Evolutionary conservation across 257 asterid species (phyloP), one percentile per base, ranked within the genome.

Genomic region (Cynanchum wilfordii): DNA sequence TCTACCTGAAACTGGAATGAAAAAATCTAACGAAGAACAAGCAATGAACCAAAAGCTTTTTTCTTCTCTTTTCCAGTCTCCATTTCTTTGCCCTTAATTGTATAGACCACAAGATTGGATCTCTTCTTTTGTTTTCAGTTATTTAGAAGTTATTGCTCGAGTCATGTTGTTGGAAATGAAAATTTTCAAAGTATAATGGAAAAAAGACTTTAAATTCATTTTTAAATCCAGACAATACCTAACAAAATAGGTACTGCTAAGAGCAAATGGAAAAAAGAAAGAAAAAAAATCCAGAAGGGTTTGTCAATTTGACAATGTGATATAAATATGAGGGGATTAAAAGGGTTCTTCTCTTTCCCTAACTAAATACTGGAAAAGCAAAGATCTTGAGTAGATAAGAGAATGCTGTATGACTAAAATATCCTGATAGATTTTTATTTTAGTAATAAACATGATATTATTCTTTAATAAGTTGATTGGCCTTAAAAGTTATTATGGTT

Each of bases 381-480:
- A 64, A 36, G 12, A 36, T 30, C 27, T 19, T 64, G 25, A 36
- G 9, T 6, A 16, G 45, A 62, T 62, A 20, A 62, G 24, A 50
- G 27, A 10, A 69, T 24, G 19, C 0, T 11, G 6, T 50, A 54
- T 17, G 27, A 52, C 12, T 19, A 64, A 29, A 50, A 25, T 49
- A 27, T 27, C 60, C 44, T 29, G 29, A 70, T 52, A 27, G 3
- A 73, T 54, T 58, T 24, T 24, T 50, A 33, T 40, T 64, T 64
- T 36, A 36, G 50, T 36, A 63, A 63, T 63, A 25, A 66, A 62
- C 60, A 64, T 67, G 69, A 75, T 57, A 67, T 75, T 68, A 20
- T 68, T 29, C 24, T 75, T 56, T 58, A 75, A 42, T 25, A 36
- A 42, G 68, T 42, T 3, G 60, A 22, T 72, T 33, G 54, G 8